Conservation (phyloP, 331 rosid genomes). For the Quercus phellos region DNA sequence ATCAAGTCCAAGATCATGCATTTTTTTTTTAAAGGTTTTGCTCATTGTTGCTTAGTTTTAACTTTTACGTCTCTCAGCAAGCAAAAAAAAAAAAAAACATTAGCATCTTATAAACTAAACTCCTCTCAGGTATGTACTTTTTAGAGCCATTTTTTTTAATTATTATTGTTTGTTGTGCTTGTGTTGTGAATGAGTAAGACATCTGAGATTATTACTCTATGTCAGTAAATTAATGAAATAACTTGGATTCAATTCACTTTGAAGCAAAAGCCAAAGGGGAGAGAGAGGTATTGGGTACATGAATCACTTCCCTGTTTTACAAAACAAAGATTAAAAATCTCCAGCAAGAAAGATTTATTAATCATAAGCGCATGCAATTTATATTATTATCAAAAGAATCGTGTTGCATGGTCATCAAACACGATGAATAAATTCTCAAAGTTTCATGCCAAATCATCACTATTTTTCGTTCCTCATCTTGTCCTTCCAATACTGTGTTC, state of each 20-base stretch:
- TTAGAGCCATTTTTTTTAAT: no score
- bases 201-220: not conserved
- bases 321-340: not conserved
- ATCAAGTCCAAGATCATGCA: not conserved
- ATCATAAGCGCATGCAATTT: not conserved
- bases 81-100: no score
- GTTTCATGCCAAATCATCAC: not conserved
- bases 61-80: no score
- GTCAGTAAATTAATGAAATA: not conserved
- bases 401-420: slow-evolving; percentile 1
- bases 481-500: not conserved
- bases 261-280: not conserved
- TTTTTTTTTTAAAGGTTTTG: not conserved
- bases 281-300: not conserved
- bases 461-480: not conserved
- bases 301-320: not conserved
- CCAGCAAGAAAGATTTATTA: not conserved
- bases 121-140: no score
- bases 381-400: not conserved
- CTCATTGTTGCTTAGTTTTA: not conserved
- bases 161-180: no score
- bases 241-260: not conserved
- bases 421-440: not conserved
- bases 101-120: not conserved
- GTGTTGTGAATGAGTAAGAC: not conserved